Evolutionary conservation across 192 early-diverging fungal genomes (phyloP), one percentile per base, ranked within the genome.

Genomic region (Coemansia sp.): DNA sequence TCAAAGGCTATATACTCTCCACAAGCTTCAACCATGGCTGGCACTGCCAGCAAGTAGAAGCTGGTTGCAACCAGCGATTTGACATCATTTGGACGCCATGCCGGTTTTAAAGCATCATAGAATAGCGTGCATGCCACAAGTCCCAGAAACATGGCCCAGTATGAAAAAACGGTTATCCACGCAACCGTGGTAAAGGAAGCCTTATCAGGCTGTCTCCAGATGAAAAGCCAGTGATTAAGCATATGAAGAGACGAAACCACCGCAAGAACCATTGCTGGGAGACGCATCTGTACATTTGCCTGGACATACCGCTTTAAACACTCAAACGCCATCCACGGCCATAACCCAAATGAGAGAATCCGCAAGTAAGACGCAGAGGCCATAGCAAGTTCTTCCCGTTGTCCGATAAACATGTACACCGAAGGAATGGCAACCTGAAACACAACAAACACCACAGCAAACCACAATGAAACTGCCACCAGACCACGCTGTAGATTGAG

Each of bases 271-370:
- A 72, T 44, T 18, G 80, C 65, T 3, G 84, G 86, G 0, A 93
- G 89, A 18, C 88, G 84, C 95, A 98, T 96, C 71, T 73, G 70
- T 5, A 88, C 92, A 77, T 97, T 95, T 5, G 89, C 89, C 72
- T 96, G 92, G 19, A 95, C 76, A 69, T 86, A 97, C 61, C 93
- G 86, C 61, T 93, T 92, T n/a, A 94, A 74, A 65, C 91, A 92
- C 69, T 97, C 95, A 84, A 91, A 91, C 13, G 92, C 85, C 72
- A 97, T 84, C 75, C 84, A 89, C 0, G 94, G 92, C 62, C 92
- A 90, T 37, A 92, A 86, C 6, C 94, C 92, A n/a, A 91, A 76
- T 41, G 94, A 74, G 5, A 92, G 76, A 48, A 85, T 87, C 9
- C 84, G 69, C 44, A 93, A 59, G 74, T 91, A 98, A n/a, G 82